Base-by-base conservation (phyloP, 169 alveolate genomes). In the Neospora caninum region DNA sequence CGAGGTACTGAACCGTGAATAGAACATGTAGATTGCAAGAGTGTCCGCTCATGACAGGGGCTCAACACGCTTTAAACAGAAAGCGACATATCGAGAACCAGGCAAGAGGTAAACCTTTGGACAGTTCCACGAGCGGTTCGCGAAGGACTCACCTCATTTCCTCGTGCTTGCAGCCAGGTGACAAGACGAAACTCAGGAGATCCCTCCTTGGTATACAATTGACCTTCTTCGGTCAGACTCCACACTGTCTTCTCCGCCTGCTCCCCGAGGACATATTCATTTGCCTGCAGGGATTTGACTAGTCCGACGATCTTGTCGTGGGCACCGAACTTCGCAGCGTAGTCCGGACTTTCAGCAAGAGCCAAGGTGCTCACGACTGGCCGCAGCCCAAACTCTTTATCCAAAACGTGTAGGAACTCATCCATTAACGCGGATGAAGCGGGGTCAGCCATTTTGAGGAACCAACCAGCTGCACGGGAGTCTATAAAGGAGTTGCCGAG, bases 301-400 rank as follows among this genome's bases (percentile, higher is more conserved):
- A 91, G 91, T 27, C 96, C 96, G n/a, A 91, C 94, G 54, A 93
- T 67, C 93, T 92, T 92, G 36, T 82, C 93, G 36, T 95, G 96
- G 91, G 36, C 70, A 39, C 94, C 91, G 84, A 73, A 73, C 29
- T 36, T 38, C 22, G 9, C 22, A 0, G 45, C 41, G n/a, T 36
- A n/a, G n/a, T 18, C 41, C 22, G 84, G 43, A n/a, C 10, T 36
- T 36, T 20, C 84, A 34, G 84, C 43, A 38, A 73, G 39, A 34
- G 39, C 41, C 84, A 73, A 34, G 6, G 84, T 73, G 43, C 84
- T 73, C 43, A 73, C 22, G 45, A n/a, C 45, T 13, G 49, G 84
- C 84, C 10, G 45, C 27, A 16, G 43, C 13, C 45, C 49, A 34
- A 73, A 34, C 45, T 73, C 84, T 38, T 27, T 38, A n/a, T 73